Evolutionary conservation across 441 rosid species (phyloP).

Genomic region (Capsella rubella): DNA sequence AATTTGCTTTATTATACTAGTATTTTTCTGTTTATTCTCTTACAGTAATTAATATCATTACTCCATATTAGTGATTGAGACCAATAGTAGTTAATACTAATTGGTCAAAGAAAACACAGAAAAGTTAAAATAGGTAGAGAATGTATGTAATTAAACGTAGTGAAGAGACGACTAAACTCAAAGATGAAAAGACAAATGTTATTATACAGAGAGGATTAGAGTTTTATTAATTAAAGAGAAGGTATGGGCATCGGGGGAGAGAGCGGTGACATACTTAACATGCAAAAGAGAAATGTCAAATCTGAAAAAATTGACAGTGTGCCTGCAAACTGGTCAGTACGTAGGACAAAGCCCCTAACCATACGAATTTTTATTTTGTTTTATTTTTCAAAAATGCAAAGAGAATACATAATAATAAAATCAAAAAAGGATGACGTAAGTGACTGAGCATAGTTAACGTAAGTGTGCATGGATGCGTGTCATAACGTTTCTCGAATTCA

Average conservation of each 20-base stretch:
- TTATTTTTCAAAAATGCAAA: background rate
- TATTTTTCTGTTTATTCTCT: no score
- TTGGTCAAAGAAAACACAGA: constrained; percentile 5
- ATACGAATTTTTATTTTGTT: background rate
- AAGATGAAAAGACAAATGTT: background rate
- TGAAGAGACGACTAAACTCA: background rate
- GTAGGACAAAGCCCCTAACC: constrained; percentile 36
- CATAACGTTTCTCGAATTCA: constrained; percentile 51
- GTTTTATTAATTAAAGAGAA: background rate
- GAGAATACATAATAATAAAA: constrained; percentile 12
- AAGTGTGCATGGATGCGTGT: constrained; percentile 69
- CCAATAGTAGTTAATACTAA: background rate
- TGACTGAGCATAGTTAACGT: constrained; percentile 41
- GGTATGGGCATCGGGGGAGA: background rate
- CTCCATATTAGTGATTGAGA: background rate
- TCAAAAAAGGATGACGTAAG: constrained; percentile 50
- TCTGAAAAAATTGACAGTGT: constrained; percentile 41
- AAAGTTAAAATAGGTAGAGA: background rate
- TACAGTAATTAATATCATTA: background rate
- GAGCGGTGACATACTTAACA: constrained; percentile 29
- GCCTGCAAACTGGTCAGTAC: constrained; percentile 35
- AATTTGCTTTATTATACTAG: background rate
- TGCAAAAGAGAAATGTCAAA: constrained; percentile 51
- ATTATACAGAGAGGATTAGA: background rate
- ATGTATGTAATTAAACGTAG: background rate